Evolutionary conservation across 2,329 filamentous ascomycete species (phyloP), one percentile per base, ranked within the genome.

Genomic region (Hymenoscyphus infarciens): DNA sequence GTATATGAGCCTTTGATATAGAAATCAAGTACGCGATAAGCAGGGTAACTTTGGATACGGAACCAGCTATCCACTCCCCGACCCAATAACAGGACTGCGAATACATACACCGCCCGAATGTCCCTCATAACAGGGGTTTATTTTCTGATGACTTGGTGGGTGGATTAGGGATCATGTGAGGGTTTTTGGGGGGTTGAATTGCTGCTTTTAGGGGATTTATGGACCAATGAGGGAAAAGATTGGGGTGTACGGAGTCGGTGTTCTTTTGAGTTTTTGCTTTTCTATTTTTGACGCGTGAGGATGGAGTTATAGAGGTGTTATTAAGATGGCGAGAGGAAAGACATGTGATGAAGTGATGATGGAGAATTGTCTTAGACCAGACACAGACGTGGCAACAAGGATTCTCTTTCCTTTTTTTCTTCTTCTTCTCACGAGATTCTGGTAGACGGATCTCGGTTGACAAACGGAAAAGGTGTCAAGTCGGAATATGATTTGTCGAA

Each of bases 1-100:
- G 63, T 61, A 61, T 61, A 61, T 53, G 29, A 53, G 39, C 33
- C 16, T 38, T 22, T 19, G 22, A 22, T 58, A 58, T 58, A 49
- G 15, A 25, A 11, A n/a, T 38, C 13, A 15, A 38, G 35, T 38
- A 38, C 35, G 35, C 35, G 35, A 38, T 38, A 38, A 38, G 35
- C 35, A 38, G 11, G 35, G 35, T 38, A 38, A 16, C 33, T 35
- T 35, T 10, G 33, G 33, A 35, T 35, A n/a, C 38, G 39, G 27
- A 25, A 58, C 10, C 45, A 22, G 5, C 19, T 52, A 52, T 52
- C 22, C 19, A 33, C 6, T 7, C n/a, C 22, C 10, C 27, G 31
- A 60, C 53, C 53, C 42, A 45, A 45, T 35, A 29, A 45, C 27
- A 29, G 29, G 11, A 35, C 5, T 45, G 49, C 13, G 45, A 22